A percentile compares a stretch with the other conserved stretches of the same genome.
Conservation (phyloP, 164 flowering plant species). For the Sedum album region DNA sequence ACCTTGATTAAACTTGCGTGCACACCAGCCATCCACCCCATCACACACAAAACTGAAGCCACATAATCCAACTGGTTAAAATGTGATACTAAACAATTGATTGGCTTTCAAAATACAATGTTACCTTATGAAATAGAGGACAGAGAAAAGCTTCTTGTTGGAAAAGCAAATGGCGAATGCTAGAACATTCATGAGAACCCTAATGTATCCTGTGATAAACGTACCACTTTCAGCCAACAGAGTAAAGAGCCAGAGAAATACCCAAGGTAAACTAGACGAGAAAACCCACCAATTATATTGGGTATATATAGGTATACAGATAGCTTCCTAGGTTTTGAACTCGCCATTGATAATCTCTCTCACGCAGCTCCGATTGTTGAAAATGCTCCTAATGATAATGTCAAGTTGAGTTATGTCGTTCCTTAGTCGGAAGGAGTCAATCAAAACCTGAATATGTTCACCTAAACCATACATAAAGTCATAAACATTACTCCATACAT, state of each 20-base stretch:
- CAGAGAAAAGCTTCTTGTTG: slow-evolving; percentile 56
- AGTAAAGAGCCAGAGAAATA: background rate
- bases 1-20: slow-evolving; percentile 98
- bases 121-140: slow-evolving; percentile 71
- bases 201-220: slow-evolving; percentile 49
- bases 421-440: too few species aligned
- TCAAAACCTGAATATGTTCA: too few species aligned
- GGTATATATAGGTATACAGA: slow-evolving; percentile 58
- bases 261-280: background rate
- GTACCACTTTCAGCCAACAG: background rate
- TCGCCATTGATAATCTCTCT: too few species aligned
- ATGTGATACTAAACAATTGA: background rate
- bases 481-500: too few species aligned
- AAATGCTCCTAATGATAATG: too few species aligned
- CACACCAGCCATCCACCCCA: slow-evolving; percentile 95
- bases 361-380: too few species aligned
- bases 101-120: background rate
- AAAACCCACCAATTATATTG: slow-evolving; percentile 55
- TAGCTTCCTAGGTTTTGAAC: slow-evolving; percentile 17
- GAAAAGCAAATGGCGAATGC: slow-evolving; percentile 71
- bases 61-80: background rate
- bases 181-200: slow-evolving; percentile 57
- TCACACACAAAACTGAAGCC: slow-evolving; percentile 80
- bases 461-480: too few species aligned
- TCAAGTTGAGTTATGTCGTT: too few species aligned